These are phyloP conservation scores for Citrus glauca DNA, from an alignment of 345 rosid species.

Conservation along the genomic window DNA sequence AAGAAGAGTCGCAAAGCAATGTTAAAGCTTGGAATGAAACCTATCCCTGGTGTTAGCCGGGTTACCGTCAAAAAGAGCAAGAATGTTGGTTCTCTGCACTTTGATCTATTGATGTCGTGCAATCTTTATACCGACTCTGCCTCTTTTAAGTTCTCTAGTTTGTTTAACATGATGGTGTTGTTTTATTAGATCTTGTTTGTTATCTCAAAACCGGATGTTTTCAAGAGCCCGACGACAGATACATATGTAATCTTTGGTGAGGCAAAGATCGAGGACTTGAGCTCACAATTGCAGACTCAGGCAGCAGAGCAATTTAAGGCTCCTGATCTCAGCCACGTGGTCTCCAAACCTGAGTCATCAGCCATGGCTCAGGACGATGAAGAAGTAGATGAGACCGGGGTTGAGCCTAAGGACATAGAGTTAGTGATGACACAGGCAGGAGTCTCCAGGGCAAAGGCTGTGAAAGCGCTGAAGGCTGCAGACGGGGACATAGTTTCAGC, in stretches of 20 bases:
- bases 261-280: constrained; percentile 1
- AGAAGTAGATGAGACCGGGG: not conserved
- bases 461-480: not conserved
- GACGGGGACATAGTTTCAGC: constrained; percentile 2
- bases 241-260: not conserved
- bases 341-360: not conserved
- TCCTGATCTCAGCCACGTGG: not conserved
- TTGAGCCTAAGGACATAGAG: not conserved
- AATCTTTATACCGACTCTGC: not conserved
- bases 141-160: not conserved
- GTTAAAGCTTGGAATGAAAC: constrained; percentile 4
- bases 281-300: constrained; percentile 2
- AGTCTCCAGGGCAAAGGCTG: constrained; percentile 1
- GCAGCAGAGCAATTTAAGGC: constrained; percentile 2
- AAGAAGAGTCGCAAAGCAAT: constrained; percentile 3
- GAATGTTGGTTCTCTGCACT: not conserved
- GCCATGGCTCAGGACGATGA: not conserved
- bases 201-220: not conserved
- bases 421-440: not conserved
- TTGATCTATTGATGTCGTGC: not conserved
- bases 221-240: not conserved
- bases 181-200: not conserved
- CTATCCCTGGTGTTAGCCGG: not conserved
- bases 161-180: not conserved
- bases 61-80: not conserved